Percentiles rank a stretch among this genome's conserved stretches.
phyloP scores from a whole-genome alignment of 441 rosid genomes.

The Pelargonium cotyledonis region DNA sequence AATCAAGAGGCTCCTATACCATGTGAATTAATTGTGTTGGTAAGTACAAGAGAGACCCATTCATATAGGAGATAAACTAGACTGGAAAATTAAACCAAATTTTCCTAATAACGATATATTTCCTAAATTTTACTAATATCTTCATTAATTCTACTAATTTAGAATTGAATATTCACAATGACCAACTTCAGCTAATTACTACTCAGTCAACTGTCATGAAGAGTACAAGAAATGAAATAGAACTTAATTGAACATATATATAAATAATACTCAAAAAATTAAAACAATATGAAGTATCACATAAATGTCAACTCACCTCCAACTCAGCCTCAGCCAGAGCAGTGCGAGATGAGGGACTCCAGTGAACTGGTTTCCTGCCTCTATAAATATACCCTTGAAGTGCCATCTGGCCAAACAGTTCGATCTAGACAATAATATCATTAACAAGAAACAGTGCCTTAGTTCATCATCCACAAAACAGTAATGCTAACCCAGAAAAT shows the following conservation, averaged over 20 bases:
- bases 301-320: slow-evolving; percentile 55
- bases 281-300: background rate
- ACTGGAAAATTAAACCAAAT: too few relatives aligned
- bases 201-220: too few relatives aligned
- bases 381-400: slow-evolving; percentile 81
- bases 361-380: slow-evolving; percentile 95
- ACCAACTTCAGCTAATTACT: too few relatives aligned
- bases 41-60: too few relatives aligned
- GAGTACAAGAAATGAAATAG: background rate
- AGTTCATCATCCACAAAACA: slow-evolving; percentile 11
- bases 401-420: slow-evolving; percentile 90
- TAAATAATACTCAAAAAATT: background rate
- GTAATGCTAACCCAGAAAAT: slow-evolving; percentile 4
- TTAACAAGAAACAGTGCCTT: slow-evolving; percentile 13
- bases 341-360: slow-evolving; percentile 97
- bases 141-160: too few relatives aligned
- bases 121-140: too few relatives aligned
- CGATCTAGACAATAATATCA: slow-evolving; percentile 48
- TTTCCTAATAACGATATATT: too few relatives aligned
- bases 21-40: too few relatives aligned
- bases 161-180: too few relatives aligned
- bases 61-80: too few relatives aligned
- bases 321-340: slow-evolving; percentile 99
- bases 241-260: background rate
- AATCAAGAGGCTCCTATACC: too few relatives aligned